These are phyloP conservation scores for Colletotrichum tropicicola DNA, from an alignment of 2,329 filamentous ascomycete species.

Conservation along the genomic window DNA sequence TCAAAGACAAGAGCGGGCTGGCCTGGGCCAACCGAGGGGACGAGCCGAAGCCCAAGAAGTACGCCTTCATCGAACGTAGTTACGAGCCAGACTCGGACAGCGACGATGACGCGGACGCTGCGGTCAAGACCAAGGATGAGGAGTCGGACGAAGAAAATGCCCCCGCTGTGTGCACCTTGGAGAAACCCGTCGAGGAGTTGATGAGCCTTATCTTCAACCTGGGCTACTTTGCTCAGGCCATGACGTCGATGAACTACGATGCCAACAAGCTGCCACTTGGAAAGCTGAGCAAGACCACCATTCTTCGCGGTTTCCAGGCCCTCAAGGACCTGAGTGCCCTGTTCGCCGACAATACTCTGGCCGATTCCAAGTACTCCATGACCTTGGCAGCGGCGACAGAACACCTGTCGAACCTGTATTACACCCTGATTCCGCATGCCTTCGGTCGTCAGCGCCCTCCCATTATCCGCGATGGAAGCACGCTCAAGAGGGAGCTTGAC, in stretches of 20 bases:
- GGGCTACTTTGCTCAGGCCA: conserved; percentile 73
- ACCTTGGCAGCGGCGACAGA: conserved; percentile 57
- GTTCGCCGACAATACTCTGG: conserved; percentile 62
- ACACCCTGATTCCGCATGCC: conserved; percentile 82
- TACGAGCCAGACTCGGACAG: conserved; percentile 76
- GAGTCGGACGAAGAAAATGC: conserved; percentile 37
- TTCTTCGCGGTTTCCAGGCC: conserved; percentile 77
- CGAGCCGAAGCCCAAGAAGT: conserved; percentile 72
- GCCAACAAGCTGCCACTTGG: conserved; percentile 82
- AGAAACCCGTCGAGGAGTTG: conserved; percentile 69
- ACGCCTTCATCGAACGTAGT: conserved; percentile 82
- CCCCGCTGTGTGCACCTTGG: conserved; percentile 64
- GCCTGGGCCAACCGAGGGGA: conserved; percentile 61
- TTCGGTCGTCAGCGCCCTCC: conserved; percentile 81
- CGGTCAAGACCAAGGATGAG: conserved; percentile 41
- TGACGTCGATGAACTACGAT: conserved; percentile 76
- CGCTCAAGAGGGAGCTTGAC: conserved; percentile 80
- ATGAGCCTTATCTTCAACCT: conserved; percentile 88
- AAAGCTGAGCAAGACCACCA: conserved; percentile 83
- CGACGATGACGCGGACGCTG: conserved; percentile 22
- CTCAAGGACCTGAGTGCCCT: conserved; percentile 79
- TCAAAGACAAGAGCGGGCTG: conserved; percentile 69
- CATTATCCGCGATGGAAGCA: conserved; percentile 62
- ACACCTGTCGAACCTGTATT: conserved; percentile 79
- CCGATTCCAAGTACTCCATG: conserved; percentile 51